phyloP scores from a whole-genome alignment of 2,329 filamentous ascomycete genomes.

The Aphanoascus verrucosus region DNA sequence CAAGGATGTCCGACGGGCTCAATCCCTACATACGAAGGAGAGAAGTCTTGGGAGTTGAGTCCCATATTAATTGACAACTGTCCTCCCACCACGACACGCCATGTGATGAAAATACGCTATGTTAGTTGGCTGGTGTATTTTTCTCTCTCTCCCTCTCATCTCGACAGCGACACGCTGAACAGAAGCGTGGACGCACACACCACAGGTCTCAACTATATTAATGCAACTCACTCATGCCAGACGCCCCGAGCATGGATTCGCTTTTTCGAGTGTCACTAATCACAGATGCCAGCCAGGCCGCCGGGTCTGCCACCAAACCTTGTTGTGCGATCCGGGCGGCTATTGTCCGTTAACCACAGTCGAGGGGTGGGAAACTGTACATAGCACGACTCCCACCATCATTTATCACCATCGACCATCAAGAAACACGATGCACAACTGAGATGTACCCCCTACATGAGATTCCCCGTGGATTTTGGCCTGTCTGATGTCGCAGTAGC shows the following conservation, averaged over 20 bases:
- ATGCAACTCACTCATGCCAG: neutral
- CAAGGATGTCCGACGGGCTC: too few species aligned
- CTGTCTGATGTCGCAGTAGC: neutral
- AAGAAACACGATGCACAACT: too few species aligned
- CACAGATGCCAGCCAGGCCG: neutral
- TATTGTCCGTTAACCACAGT: neutral
- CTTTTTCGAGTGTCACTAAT: neutral
- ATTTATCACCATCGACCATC: too few species aligned
- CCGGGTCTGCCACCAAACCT: neutral
- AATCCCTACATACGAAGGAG: too few species aligned
- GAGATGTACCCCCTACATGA: too few species aligned
- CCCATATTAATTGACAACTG: neutral
- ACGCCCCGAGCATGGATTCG: neutral
- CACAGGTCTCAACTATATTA: neutral
- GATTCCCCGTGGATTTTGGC: too few species aligned
- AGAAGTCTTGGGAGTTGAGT: neutral
- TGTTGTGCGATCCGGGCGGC: neutral
- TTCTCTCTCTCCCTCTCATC: too few species aligned
- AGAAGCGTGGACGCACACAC: neutral
- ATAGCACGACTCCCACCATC: too few species aligned
- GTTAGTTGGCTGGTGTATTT: neutral
- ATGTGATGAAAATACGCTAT: neutral
- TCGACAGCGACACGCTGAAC: neutral
- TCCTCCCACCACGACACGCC: neutral
- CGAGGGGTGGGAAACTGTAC: too few species aligned